Evolutionary conservation across 306 rosid genomes (phyloP), one percentile per base, ranked within the genome.

Genomic region (Carpinus fangiana): DNA sequence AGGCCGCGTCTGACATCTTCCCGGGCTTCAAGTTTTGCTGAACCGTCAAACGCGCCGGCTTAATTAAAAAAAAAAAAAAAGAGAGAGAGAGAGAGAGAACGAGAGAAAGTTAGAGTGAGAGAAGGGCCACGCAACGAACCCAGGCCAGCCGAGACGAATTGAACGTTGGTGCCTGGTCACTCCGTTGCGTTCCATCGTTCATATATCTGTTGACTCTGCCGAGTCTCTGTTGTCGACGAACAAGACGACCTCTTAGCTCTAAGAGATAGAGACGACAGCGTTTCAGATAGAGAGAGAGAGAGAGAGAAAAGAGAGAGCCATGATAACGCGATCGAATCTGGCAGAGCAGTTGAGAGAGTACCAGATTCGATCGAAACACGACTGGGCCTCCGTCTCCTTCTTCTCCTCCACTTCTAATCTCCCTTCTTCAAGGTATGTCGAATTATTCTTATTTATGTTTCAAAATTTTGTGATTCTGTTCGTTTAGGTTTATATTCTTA

Each of bases 241-340:
- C 34, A 34, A 6, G 13, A 41, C 51, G 51, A 61, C 75, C 74
- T 71, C 73, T 55, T 28, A 55, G 45, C 51, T 72, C 53, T 54
- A 12, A 11, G 47, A 28, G 48, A 62, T 74, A 81, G 84, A 76
- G 81, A 83, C 73, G 46, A 79, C 64, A 76, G 73, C 61, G 60
- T 77, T 71, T 71, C 26, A 78, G 47, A 64, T 80, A 69, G 82
- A 69, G 82, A 31, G 38, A 12, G 75, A 70, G 75, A 23, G 26
- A 69, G 82, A 69, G 82, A 31, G 38, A 12, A 73, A 70, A 23
- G 75, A 13, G 64, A 21, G 52, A 26, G 85, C 80, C 76, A 96
- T 96, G 99, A 96, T 96, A 84, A 93, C 99, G 72, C 90, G 99
- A 88, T 96, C 99, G 89, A 96, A 96, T 93, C 97, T 96, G 78